Evolutionary conservation across 345 rosid genomes (phyloP), one percentile per base, ranked within the genome.

Genomic region (Pistacia vera): DNA sequence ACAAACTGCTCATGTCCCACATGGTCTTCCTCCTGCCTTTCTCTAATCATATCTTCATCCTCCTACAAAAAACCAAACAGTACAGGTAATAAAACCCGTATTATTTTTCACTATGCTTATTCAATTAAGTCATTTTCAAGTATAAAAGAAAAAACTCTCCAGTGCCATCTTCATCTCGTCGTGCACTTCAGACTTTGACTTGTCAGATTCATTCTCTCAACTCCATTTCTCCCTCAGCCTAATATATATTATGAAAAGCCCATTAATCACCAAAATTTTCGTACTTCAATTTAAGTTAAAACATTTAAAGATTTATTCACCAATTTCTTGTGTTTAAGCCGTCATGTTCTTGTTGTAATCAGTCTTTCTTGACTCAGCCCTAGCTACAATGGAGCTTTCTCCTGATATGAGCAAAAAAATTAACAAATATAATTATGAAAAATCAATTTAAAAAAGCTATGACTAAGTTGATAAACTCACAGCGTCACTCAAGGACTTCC

Each of bases 111-210:
- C 46, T 5, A 8, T 41, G 6, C 5, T 41, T 41, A 41, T 41
- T 7, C 46, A 41, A 41, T 41, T 41, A 41, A 41, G 8, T 41
- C 8, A 12, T 60, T 8, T 52, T 28, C 14, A n/a, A 38, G 14
- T 20, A n/a, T 22, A 54, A 8, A 44, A 35, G 41, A 9, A 64
- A 68, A 66, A 91, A 97, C 91, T 86, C 93, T 17, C 75, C 92
- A 22, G 88, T 87, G 55, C 78, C 91, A 10, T 86, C 88, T 5
- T 84, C 87, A 7, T 85, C 87, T 86, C 93, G 17, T 89, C 88
- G 5, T 91, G 82, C 44, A 93, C 95, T 78, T 91, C 92, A 59
- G 98, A 93, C 78, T 90, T 91, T 5, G 96, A 84, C 86, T 91
- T 91, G 74, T 93, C 97, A 83, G 97, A 89, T 68, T 89, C 98